Evolutionary conservation across 805 yeast species (phyloP).

Genomic region (Candida dajiaensis): DNA sequence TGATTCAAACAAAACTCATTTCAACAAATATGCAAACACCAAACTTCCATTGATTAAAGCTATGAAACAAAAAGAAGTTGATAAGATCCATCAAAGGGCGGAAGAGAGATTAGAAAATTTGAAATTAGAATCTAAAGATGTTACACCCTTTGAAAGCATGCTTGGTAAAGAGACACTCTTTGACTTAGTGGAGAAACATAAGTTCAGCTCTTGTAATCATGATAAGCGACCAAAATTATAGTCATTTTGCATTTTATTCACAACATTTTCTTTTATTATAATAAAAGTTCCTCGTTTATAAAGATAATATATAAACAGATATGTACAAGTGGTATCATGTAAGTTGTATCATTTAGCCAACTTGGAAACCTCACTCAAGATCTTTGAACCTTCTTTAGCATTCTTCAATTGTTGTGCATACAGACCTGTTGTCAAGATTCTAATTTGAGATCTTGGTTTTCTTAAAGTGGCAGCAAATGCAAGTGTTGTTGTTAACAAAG

Average conservation of each 20-base stretch:
- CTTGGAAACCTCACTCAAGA: slow-evolving; percentile 31
- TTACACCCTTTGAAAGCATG: slow-evolving; percentile 16
- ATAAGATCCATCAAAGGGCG: slow-evolving; percentile 21
- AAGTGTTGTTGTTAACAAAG: slow-evolving; percentile 75
- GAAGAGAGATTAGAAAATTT: slow-evolving; percentile 18
- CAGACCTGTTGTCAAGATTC: slow-evolving; percentile 30
- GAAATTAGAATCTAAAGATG: slow-evolving; percentile 10
- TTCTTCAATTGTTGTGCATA: slow-evolving; percentile 24
- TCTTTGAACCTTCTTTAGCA: slow-evolving; percentile 25
- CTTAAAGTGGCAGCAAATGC: slow-evolving; percentile 52
- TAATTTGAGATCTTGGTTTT: slow-evolving; percentile 45
- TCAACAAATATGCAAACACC: slow-evolving; percentile 14
- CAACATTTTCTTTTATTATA: too few species aligned
- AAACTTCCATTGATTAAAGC: slow-evolving; percentile 13
- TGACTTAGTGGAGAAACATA: slow-evolving; percentile 11
- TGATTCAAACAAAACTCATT: slow-evolving; percentile 8
- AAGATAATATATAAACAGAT: background rate
- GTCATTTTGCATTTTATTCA: too few species aligned
- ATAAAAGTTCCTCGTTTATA: too few species aligned
- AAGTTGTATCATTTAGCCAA: slow-evolving; percentile 21
- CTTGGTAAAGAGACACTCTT: slow-evolving; percentile 9
- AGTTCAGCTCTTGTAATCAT: slow-evolving; percentile 3
- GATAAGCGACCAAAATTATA: background rate
- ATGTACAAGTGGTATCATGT: background rate
- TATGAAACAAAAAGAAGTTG: slow-evolving; percentile 15